A percentile compares a stretch with the other conserved stretches of the same genome.
Conservation (phyloP, 768 basidiomycete species). For the Rhodotorula babjevae region DNA sequence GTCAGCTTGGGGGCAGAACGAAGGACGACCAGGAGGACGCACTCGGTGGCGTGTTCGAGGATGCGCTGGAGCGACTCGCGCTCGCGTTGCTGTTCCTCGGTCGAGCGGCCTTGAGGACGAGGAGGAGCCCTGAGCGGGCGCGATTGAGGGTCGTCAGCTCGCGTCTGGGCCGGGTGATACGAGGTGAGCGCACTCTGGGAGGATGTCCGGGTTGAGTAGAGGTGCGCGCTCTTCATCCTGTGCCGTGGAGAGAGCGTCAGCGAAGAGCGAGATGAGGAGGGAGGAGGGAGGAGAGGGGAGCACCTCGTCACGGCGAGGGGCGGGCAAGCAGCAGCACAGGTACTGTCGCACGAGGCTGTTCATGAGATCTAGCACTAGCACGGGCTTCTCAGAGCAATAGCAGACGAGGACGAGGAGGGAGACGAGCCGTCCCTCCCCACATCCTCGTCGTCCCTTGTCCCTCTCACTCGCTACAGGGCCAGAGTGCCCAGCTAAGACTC, state of each 20-base stretch:
- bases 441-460: not conserved
- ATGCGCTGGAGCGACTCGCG: constrained; percentile 3
- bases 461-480: too few species aligned
- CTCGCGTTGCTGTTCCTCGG: constrained; percentile 15
- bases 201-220: constrained; percentile 28
- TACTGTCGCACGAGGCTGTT: not conserved
- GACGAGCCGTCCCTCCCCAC: not conserved
- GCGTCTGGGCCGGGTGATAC: not conserved
- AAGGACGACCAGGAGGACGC: not conserved
- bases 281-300: not conserved
- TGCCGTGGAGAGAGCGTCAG: not conserved
- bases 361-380: not conserved
- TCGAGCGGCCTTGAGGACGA: not conserved
- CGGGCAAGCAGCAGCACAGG: constrained; percentile 24
- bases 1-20: not conserved
- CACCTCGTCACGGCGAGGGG: not conserved
- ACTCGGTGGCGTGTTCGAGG: constrained; percentile 14
- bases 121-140: constrained; percentile 21
- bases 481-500: too few species aligned
- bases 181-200: constrained; percentile 4
- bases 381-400: too few species aligned
- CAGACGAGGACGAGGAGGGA: too few species aligned
- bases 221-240: constrained; percentile 11
- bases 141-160: not conserved
- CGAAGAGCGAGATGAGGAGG: not conserved